These are phyloP conservation scores for Fraxinus excelsior DNA, from an alignment of 257 asterid genomes.

Conservation along the genomic window DNA sequence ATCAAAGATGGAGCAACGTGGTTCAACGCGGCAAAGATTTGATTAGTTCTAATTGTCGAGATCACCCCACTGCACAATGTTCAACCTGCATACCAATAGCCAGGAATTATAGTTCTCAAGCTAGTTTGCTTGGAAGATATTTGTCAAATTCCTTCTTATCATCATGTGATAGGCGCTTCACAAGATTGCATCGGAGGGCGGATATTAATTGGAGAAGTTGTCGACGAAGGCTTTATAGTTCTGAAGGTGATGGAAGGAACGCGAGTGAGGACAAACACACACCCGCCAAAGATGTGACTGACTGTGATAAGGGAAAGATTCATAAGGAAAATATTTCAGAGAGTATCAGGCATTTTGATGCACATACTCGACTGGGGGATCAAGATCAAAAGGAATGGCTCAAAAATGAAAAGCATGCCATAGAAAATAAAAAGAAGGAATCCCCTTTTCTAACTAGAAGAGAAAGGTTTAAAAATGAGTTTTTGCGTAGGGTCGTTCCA, in stretches of 20 bases:
- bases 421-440: conserved; percentile 82
- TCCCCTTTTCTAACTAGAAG: conserved; percentile 76
- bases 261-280: conserved; percentile 70
- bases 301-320: conserved; percentile 47
- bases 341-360: conserved; percentile 45
- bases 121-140: conserved; percentile 48
- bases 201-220: conserved; percentile 46
- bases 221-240: conserved; percentile 62
- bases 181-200: conserved; percentile 42
- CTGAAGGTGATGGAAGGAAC: conserved; percentile 90
- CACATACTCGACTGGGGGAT: conserved; percentile 88
- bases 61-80: conserved; percentile 44
- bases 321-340: conserved; percentile 40
- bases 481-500: conserved; percentile 79
- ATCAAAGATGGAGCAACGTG: conserved; percentile 52
- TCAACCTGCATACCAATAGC: conserved; percentile 37
- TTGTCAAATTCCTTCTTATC: conserved; percentile 41
- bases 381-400: conserved; percentile 97
- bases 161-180: conserved; percentile 37
- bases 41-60: conserved; percentile 39
- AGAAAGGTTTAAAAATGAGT: conserved; percentile 81
- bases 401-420: conserved; percentile 68
- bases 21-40: conserved; percentile 48
- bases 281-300: conserved; percentile 45
- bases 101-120: conserved; percentile 29